Percentiles rank a stretch among this genome's conserved stretches.
phyloP scores from a whole-genome alignment of 2,329 filamentous ascomycete species.

The Biscogniauxia mediterranea region DNA sequence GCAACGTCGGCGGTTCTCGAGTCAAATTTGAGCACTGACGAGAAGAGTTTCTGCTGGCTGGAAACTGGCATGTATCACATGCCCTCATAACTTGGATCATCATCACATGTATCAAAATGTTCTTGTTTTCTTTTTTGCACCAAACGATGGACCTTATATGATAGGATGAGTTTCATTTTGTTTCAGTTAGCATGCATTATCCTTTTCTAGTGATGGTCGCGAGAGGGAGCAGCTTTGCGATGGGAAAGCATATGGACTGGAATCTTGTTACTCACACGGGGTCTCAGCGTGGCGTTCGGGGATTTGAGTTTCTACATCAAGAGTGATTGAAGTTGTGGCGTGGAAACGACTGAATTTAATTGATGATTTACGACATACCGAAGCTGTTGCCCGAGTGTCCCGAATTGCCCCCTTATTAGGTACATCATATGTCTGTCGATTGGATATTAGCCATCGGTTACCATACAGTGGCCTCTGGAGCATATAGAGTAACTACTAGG shows the following conservation, averaged over 20 bases:
- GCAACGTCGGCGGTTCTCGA: constrained; percentile 20
- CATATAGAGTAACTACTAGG: too few relatives aligned
- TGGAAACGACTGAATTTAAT: not conserved
- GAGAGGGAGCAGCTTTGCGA: not conserved
- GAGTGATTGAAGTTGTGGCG: too few relatives aligned
- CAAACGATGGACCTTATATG: not conserved
- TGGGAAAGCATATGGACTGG: not conserved
- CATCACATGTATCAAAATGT: not conserved
- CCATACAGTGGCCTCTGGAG: too few relatives aligned
- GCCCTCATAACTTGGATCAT: not conserved
- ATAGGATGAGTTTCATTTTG: not conserved
- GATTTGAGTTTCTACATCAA: not conserved
- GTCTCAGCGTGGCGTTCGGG: not conserved
- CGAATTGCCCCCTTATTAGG: too few relatives aligned
- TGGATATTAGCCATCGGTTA: too few relatives aligned
- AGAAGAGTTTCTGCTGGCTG: not conserved
- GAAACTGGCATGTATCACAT: not conserved
- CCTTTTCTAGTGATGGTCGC: not conserved
- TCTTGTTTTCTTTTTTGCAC: not conserved
- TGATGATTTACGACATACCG: not conserved
- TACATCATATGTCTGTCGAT: too few relatives aligned
- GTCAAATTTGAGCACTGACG: constrained; percentile 11
- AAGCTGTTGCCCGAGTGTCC: not conserved
- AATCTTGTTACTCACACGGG: not conserved
- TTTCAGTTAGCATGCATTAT: not conserved